phyloP scores from a whole-genome alignment of 441 rosid species.

The Eutrema salsugineum region DNA sequence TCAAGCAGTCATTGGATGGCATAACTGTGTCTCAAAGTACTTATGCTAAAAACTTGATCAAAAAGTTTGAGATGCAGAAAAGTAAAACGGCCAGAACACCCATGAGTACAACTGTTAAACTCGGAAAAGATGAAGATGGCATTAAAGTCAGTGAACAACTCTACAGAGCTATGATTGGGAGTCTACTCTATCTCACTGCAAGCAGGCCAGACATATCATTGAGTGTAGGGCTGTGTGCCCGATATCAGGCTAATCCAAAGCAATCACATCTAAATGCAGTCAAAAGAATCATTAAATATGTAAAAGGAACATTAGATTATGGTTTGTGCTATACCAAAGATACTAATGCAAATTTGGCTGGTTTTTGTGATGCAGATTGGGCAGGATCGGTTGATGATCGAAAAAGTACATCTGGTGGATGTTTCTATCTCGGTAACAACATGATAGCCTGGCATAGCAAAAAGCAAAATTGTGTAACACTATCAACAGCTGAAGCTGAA shows the following conservation, averaged over 20 bases:
- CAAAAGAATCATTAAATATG: not conserved
- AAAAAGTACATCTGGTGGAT: not conserved
- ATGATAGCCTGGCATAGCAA: too few relatives aligned
- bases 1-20: rapidly evolving
- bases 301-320: rapidly evolving
- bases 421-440: too few relatives aligned
- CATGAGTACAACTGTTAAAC: too few relatives aligned
- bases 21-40: not conserved
- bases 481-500: too few relatives aligned
- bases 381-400: not conserved
- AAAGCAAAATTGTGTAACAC: too few relatives aligned
- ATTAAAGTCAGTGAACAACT: not conserved
- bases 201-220: not conserved
- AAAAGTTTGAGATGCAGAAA: not conserved
- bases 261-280: rapidly evolving
- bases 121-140: too few relatives aligned
- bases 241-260: rapidly evolving
- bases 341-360: too few relatives aligned
- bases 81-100: not conserved
- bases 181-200: not conserved
- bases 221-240: not conserved
- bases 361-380: not conserved
- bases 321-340: too few relatives aligned
- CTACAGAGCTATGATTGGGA: not conserved
- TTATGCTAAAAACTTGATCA: not conserved